Base-by-base conservation (phyloP, 257 asterid genomes). In the Ehretia macrophylla region DNA sequence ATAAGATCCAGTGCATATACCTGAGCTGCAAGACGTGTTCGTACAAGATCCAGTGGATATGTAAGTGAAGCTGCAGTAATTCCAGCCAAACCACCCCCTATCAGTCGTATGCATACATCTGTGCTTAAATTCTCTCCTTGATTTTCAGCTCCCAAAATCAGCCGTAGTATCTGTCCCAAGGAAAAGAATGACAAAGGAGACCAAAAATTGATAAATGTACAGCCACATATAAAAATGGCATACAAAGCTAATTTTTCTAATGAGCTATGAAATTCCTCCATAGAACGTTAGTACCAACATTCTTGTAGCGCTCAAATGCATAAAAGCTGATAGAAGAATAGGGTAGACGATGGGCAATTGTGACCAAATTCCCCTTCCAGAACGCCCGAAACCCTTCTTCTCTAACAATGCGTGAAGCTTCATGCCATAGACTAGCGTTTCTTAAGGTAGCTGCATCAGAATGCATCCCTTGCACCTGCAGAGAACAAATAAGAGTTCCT, bases 341-440 rank as follows among this genome's bases (percentile, higher is more conserved):
- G 14, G 96, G 96, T 73, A 88, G 83, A 46, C 93, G 86, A 51
- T 85, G 96, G 18, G 88, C 84, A 32, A 88, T 81, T 3, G 96
- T 88, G 69, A 85, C 96, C 81, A 88, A 80, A 73, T 85, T 88
- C 32, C 96, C 96, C 71, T 81, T 85, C 96, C 96, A 88, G 71
- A 88, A 83, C 58, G 95, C 96, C 21, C 88, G 67, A 65, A 77
- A 66, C 22, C 96, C 96, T 77, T 88, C 95, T 74, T 88, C 88
- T 59, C 79, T 74, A 47, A 76, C 81, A 59, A 88, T 83, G 40
- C 82, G 75, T 38, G 79, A 74, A 16, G 90, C 87, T 72, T 85
- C 95, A 21, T 75, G 83, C 86, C 81, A 88, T 69, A 88, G 80
- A 59, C 80, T 77, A n/a, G 88, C 81, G 57, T 78, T 85, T 45